Conservation (phyloP, 441 rosid genomes). For the Rhodomyrtus psidioides region DNA sequence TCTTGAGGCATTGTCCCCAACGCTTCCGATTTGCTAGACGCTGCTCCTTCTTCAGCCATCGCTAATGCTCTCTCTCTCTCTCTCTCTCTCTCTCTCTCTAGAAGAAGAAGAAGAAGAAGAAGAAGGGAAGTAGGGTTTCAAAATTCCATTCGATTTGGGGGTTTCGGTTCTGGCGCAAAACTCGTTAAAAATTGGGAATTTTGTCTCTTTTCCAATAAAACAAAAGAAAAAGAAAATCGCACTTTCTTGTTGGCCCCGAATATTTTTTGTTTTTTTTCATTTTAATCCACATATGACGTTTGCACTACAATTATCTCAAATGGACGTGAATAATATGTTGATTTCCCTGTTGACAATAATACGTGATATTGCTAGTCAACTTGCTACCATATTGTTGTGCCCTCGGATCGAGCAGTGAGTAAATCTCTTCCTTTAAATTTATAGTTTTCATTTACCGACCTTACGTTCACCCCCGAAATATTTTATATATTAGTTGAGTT, state of each 20-base stretch:
- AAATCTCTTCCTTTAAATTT: no score
- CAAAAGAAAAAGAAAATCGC: not conserved
- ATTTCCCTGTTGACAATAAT: no score
- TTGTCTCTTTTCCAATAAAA: not conserved
- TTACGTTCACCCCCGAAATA: no score
- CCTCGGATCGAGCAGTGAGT: no score
- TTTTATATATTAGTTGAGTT: no score
- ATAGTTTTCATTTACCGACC: no score
- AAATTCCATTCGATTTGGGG: not conserved
- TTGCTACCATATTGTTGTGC: no score
- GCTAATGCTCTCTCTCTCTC: not conserved
- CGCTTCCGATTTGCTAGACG: constrained; percentile 32
- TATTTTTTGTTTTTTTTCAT: not conserved
- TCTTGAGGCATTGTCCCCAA: constrained; percentile 18
- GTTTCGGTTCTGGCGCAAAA: constrained; percentile 3
- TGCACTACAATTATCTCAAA: no score
- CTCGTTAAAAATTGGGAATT: not conserved
- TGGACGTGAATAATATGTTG: no score
- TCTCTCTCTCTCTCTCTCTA: not conserved
- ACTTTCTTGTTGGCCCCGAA: not conserved
- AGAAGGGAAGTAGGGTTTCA: not conserved
- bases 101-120: not conserved
- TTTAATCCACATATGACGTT: not conserved
- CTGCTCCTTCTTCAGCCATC: constrained; percentile 36
- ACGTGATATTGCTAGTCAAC: no score